Percentiles rank a stretch among this genome's conserved stretches.
phyloP scores from a whole-genome alignment of 1,139 yeast genomes.

The Scheffersomyces parashehatae region DNA sequence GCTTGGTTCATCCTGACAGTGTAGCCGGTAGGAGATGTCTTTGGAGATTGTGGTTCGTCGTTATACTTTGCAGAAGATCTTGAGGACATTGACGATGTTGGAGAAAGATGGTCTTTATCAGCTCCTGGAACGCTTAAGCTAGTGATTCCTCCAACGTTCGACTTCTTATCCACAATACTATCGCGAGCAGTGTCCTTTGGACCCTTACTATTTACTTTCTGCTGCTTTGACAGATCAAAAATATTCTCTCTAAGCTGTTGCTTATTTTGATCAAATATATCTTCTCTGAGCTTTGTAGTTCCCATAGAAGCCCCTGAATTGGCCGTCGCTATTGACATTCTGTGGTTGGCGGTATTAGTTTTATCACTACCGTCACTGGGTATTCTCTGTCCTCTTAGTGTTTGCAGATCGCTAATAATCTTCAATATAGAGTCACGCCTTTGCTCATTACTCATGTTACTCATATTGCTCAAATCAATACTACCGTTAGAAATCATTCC shows the following conservation, averaged over 20 bases:
- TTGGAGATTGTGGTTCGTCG: conserved; percentile 47
- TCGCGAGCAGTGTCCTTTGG: not conserved
- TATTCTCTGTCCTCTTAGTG: conserved; percentile 15
- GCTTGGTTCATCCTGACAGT: conserved; percentile 13
- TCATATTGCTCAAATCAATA: conserved; percentile 43
- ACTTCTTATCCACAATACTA: conserved; percentile 2
- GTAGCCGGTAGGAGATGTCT: conserved; percentile 35
- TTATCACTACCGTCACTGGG: conserved; percentile 10
- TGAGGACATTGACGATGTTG: conserved; percentile 40
- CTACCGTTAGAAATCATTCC: conserved; percentile 39
- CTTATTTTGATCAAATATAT: conserved; percentile 36
- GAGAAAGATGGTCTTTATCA: conserved; percentile 23
- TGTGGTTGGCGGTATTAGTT: not conserved
- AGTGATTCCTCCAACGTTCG: conserved; percentile 4
- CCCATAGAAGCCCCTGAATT: conserved; percentile 14
- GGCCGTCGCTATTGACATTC: conserved; percentile 2
- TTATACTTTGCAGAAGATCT: conserved; percentile 29
- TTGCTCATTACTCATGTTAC: conserved; percentile 44
- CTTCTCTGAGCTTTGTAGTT: conserved; percentile 36
- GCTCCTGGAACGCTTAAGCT: conserved; percentile 12
- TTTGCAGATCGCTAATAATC: conserved; percentile 35
- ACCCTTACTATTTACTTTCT: not conserved
- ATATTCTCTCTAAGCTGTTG: conserved; percentile 36
- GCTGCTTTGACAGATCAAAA: conserved; percentile 25
- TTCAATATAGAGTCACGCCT: conserved; percentile 45